Evolutionary conservation across 225 moss, liverwort and hornwort genomes (phyloP).

Genomic region (Polytrichum commune): DNA sequence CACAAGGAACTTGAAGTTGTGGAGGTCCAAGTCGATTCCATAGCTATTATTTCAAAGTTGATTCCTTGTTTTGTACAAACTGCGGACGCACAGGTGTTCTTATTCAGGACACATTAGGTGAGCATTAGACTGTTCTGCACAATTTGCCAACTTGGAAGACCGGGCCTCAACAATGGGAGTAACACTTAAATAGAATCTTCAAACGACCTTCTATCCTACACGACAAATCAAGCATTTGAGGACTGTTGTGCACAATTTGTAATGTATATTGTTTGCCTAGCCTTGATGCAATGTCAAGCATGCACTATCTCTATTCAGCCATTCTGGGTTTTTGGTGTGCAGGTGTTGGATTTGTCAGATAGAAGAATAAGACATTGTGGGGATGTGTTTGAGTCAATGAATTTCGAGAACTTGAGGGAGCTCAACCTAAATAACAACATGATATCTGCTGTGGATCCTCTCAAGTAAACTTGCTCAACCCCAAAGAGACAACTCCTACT

Average conservation of each 20-base stretch:
- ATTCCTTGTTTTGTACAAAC: background rate
- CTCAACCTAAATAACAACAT: slow-evolving; percentile 92
- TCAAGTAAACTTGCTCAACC: slow-evolving; percentile 42
- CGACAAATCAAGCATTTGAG: too few species aligned
- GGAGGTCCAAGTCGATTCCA: slow-evolving; percentile 34
- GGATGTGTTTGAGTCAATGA: slow-evolving; percentile 69
- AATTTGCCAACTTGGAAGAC: too few species aligned
- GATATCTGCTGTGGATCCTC: slow-evolving; percentile 65
- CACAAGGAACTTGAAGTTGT: slow-evolving; percentile 53
- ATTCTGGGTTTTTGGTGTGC: background rate
- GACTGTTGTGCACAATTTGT: too few species aligned
- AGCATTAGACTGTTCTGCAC: too few species aligned
- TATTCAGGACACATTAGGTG: too few species aligned
- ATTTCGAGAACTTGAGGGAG: slow-evolving; percentile 63
- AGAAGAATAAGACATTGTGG: slow-evolving; percentile 85
- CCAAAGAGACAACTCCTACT: background rate
- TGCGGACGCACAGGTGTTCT: too few species aligned
- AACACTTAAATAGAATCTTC: too few species aligned
- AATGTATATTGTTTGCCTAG: too few species aligned
- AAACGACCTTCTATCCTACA: too few species aligned
- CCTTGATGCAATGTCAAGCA: too few species aligned
- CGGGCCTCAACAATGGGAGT: too few species aligned
- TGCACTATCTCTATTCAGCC: too few species aligned
- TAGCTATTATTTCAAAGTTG: background rate
- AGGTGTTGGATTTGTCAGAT: slow-evolving; percentile 82